Evolutionary conservation across 352 stramenopile genomes (phyloP).

Genomic region (Phytophthora chlamydospora): DNA sequence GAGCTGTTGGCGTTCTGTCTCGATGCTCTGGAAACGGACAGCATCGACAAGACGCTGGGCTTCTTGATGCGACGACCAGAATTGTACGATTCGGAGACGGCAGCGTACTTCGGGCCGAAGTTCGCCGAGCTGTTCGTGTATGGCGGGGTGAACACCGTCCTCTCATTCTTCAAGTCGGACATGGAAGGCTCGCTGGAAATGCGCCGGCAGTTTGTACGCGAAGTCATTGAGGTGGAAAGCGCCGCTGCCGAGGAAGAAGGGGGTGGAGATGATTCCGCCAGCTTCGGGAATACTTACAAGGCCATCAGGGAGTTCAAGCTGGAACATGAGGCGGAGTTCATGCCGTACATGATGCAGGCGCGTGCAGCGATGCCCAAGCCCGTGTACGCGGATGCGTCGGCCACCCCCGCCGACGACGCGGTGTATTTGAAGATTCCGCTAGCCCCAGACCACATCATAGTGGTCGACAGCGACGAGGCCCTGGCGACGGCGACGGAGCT

Average conservation of each 20-base stretch:
- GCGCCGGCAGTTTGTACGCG: constrained; percentile 61
- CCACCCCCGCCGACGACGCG: constrained; percentile 31
- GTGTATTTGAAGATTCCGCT: constrained; percentile 62
- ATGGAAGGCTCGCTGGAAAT: constrained; percentile 53
- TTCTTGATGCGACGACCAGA: constrained; percentile 60
- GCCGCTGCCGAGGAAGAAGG: constrained; percentile 32
- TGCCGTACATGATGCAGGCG: constrained; percentile 57
- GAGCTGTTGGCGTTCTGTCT: constrained; percentile 63
- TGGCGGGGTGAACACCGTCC: constrained; percentile 48
- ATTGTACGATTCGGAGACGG: constrained; percentile 58
- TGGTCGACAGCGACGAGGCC: constrained; percentile 66
- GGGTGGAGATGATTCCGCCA: constrained; percentile 31
- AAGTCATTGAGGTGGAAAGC: constrained; percentile 71
- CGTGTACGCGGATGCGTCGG: constrained; percentile 36
- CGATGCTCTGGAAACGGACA: constrained; percentile 64
- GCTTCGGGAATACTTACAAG: constrained; percentile 45
- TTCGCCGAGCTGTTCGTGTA: constrained; percentile 69
- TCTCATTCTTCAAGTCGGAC: constrained; percentile 70
- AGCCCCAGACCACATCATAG: constrained; percentile 44
- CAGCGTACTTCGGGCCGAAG: constrained; percentile 51
- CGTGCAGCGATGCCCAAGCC: constrained; percentile 33
- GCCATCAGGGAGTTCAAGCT: constrained; percentile 70
- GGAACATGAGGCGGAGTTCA: constrained; percentile 71
- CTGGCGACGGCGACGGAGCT: constrained; percentile 55
- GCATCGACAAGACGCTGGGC: constrained; percentile 71